Percentiles rank a stretch among this genome's conserved stretches.
Conservation (phyloP, 306 rosid species). For the Sechiopsis laciniata region DNA sequence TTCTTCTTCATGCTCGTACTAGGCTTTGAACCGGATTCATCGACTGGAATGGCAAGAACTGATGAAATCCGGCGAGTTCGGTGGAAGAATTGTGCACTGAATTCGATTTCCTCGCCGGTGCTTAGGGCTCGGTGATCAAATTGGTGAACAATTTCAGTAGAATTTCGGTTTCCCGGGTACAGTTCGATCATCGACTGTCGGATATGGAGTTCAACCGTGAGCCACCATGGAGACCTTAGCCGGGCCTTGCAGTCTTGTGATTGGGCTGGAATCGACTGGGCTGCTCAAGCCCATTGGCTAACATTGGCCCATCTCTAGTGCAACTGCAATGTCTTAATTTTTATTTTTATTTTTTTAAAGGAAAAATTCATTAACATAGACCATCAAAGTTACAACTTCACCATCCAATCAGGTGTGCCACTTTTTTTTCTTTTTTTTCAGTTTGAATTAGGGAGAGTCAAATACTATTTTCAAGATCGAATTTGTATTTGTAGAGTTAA, state of each 20-base stretch:
- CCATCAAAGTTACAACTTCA: too few relatives aligned
- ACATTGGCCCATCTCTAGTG: background rate
- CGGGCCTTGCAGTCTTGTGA: background rate
- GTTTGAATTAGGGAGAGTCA: too few relatives aligned
- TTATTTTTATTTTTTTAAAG: too few relatives aligned
- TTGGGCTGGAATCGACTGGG: conserved; percentile 1
- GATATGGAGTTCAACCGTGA: background rate
- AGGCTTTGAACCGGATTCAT: background rate
- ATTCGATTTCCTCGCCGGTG: background rate
- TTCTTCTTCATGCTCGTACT: conserved; percentile 13
- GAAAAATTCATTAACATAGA: too few relatives aligned
- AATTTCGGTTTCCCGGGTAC: conserved; percentile 18
- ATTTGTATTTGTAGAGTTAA: too few relatives aligned
- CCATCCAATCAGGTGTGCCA: too few relatives aligned
- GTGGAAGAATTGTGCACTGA: background rate
- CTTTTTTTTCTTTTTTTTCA: too few relatives aligned
- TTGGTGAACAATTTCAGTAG: background rate
- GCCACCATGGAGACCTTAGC: background rate
- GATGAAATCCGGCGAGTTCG: background rate
- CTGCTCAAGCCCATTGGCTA: background rate
- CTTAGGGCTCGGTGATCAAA: conserved; percentile 17
- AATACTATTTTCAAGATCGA: too few relatives aligned
- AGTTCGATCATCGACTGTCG: background rate
- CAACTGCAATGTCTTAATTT: too few relatives aligned
- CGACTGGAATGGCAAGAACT: background rate